Conservation (phyloP, 2,329 filamentous ascomycete genomes). For the Penicillium rolfsii region DNA sequence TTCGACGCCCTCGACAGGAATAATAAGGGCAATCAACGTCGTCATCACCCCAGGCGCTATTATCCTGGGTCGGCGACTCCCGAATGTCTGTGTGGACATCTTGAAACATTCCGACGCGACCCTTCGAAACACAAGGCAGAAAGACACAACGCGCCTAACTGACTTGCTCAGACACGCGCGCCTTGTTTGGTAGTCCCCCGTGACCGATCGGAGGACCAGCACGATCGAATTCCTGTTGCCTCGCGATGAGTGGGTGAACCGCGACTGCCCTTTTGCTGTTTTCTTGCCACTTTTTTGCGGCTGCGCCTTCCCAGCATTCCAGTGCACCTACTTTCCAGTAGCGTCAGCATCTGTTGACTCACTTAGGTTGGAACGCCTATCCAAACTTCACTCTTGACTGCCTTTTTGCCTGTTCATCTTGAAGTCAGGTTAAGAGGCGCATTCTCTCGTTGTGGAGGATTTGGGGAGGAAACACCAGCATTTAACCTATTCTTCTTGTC, state of each 20-base stretch:
- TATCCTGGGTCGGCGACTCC: conserved; percentile 5
- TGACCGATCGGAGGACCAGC: conserved; percentile 24
- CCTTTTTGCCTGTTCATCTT: conserved; percentile 7
- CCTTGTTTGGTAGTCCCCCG: conserved; percentile 9
- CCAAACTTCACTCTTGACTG: conserved; percentile 1
- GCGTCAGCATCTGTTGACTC: conserved; percentile 15
- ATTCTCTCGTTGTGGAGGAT: conserved; percentile 5
- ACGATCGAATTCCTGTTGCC: conserved; percentile 21
- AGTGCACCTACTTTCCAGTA: conserved; percentile 15
- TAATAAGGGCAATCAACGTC: conserved; percentile 11
- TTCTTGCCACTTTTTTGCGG: conserved; percentile 24
- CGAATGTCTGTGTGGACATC: conserved; percentile 29
- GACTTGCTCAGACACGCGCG: background rate
- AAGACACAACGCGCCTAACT: background rate
- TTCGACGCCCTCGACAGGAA: background rate
- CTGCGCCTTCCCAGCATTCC: conserved; percentile 37
- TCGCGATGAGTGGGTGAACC: conserved; percentile 36
- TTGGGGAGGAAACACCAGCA: background rate
- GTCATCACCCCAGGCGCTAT: background rate
- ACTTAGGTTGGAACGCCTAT: conserved; percentile 3
- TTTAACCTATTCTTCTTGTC: background rate
- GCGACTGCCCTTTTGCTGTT: conserved; percentile 25
- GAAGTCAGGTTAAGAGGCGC: conserved; percentile 13
- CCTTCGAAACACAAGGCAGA: conserved; percentile 3
- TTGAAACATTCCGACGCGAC: conserved; percentile 38